phyloP scores from a whole-genome alignment of 108 stramenopile species.

The Fragilaria crotonensis region DNA sequence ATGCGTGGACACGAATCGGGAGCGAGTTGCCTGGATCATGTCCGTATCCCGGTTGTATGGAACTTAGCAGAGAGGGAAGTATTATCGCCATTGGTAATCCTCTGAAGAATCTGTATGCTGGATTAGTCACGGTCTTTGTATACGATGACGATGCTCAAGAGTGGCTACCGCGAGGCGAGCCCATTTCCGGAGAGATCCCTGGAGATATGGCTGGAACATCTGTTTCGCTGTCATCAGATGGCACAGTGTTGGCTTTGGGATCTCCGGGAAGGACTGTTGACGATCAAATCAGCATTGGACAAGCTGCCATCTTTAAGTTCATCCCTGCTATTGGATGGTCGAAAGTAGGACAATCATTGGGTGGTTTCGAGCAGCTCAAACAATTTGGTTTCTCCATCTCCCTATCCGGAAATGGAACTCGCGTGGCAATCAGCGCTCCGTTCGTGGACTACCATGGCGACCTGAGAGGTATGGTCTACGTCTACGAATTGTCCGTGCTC shows the following conservation, averaged over 20 bases:
- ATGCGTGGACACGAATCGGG: neutral
- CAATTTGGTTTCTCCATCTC: neutral
- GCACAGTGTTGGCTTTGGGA: neutral
- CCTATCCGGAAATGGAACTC: neutral
- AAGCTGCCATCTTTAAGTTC: neutral
- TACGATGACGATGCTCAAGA: neutral
- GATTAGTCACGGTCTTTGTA: neutral
- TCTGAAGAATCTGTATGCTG: neutral
- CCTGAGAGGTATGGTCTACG: neutral
- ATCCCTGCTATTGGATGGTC: neutral
- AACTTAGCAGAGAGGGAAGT: neutral
- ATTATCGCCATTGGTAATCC: neutral
- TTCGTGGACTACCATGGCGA: neutral
- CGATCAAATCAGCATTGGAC: neutral
- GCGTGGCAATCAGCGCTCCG: neutral
- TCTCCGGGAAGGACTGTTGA: neutral
- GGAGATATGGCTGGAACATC: neutral
- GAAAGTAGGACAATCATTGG: neutral
- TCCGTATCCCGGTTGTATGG: neutral
- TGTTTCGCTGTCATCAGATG: neutral
- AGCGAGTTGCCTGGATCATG: neutral
- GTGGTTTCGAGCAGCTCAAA: neutral
- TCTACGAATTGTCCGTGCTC: neutral
- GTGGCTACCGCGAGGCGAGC: neutral
- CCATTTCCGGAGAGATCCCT: neutral